A percentile compares a stretch with the other conserved stretches of the same genome.
These are phyloP conservation scores for Schizosaccharomyces japonicus DNA, from an alignment of 805 yeast species.

Conservation along the genomic window DNA sequence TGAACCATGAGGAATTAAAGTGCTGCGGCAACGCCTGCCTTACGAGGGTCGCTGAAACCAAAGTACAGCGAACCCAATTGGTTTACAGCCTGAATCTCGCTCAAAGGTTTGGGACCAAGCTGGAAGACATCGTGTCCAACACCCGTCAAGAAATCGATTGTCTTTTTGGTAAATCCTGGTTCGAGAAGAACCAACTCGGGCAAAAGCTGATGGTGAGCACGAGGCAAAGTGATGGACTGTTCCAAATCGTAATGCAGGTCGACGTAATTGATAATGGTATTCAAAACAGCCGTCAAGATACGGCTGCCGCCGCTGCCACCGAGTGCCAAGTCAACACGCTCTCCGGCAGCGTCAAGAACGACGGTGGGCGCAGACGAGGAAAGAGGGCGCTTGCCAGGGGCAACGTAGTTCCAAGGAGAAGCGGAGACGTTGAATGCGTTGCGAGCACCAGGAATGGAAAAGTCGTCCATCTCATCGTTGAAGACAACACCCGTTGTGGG, in stretches of 20 bases:
- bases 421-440: constrained; percentile 70
- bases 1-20: no score
- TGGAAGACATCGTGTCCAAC: background rate
- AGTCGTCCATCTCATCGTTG: constrained; percentile 89
- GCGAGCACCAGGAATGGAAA: constrained; percentile 41
- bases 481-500: constrained; percentile 57
- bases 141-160: background rate
- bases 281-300: constrained; percentile 60
- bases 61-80: background rate
- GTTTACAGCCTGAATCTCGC: background rate
- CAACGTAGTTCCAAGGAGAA: constrained; percentile 51
- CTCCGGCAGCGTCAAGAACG: constrained; percentile 19
- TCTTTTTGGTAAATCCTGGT: background rate
- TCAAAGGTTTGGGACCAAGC: background rate
- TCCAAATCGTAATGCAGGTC: constrained; percentile 35
- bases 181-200: constrained; percentile 51
- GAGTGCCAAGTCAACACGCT: constrained; percentile 36
- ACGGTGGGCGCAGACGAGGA: constrained; percentile 67
- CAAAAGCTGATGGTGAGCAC: constrained; percentile 72
- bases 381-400: constrained; percentile 59
- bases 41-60: background rate
- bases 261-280: constrained; percentile 46
- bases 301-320: constrained; percentile 93
- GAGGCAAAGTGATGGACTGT: constrained; percentile 51
- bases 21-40: background rate